Evolutionary conservation across 2,329 filamentous ascomycete genomes (phyloP).

Genomic region (Apiospora hydei): DNA sequence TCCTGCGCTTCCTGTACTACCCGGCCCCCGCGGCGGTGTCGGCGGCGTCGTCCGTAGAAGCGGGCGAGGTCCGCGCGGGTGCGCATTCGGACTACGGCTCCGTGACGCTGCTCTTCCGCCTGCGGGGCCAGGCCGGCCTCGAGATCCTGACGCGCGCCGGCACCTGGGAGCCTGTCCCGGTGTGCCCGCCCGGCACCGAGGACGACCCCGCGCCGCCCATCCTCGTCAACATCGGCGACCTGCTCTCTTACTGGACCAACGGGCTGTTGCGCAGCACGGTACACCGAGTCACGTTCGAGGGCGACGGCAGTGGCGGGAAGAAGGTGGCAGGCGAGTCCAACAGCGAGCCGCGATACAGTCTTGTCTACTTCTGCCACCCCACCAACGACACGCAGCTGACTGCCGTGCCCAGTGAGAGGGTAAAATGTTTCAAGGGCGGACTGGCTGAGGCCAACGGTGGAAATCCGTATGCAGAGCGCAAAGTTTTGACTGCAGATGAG

Average conservation of each 20-base stretch:
- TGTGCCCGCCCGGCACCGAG: constrained; percentile 68
- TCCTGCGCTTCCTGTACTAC: constrained; percentile 77
- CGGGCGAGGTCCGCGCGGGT: constrained; percentile 79
- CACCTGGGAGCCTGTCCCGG: constrained; percentile 70
- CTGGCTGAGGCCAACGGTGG: constrained; percentile 34
- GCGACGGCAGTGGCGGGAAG: constrained; percentile 29
- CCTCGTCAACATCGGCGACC: constrained; percentile 77
- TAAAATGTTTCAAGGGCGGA: constrained; percentile 48
- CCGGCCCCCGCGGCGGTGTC: constrained; percentile 57
- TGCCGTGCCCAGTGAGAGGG: constrained; percentile 66
- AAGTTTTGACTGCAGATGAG: constrained; percentile 68
- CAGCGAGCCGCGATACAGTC: constrained; percentile 65
- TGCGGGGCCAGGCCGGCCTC: constrained; percentile 83
- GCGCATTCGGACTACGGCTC: constrained; percentile 89
- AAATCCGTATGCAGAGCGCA: constrained; percentile 60
- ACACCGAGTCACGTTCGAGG: constrained; percentile 81
- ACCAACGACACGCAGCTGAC: constrained; percentile 59
- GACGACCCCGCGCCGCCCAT: constrained; percentile 72
- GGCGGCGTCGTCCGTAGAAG: constrained; percentile 48
- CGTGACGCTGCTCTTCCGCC: constrained; percentile 81
- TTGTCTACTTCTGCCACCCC: constrained; percentile 75
- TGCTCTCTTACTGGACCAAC: constrained; percentile 87
- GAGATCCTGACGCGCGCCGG: constrained; percentile 73
- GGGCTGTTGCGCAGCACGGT: constrained; percentile 87
- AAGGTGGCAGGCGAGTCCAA: constrained; percentile 53